A percentile compares a stretch with the other conserved stretches of the same genome.
phyloP scores from a whole-genome alignment of 805 yeast genomes.

The Saccharomycopsis synnaedendra region DNA sequence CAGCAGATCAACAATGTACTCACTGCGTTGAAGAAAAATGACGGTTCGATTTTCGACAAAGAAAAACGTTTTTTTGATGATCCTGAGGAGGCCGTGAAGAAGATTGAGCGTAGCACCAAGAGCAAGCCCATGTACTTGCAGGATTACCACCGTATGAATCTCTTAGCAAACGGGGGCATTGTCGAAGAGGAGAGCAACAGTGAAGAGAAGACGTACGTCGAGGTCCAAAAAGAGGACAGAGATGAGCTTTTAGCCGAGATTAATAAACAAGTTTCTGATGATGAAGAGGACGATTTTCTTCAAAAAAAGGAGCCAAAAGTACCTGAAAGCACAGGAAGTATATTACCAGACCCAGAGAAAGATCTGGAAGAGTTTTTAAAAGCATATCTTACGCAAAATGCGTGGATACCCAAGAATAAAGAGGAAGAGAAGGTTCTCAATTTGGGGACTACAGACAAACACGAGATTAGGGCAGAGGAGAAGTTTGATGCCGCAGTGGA shows the following conservation, averaged over 20 bases:
- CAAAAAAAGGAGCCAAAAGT: conserved; percentile 40
- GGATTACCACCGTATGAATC: conserved; percentile 81
- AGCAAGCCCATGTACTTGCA: conserved; percentile 67
- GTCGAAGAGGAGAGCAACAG: conserved; percentile 43
- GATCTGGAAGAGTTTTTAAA: conserved; percentile 62
- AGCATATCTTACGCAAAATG: conserved; percentile 63
- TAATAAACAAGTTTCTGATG: conserved; percentile 40
- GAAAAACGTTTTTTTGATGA: conserved; percentile 64
- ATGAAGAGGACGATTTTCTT: conserved; percentile 33
- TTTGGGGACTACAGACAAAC: conserved; percentile 22
- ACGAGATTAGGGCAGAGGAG: conserved; percentile 58
- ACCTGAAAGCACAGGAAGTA: conserved; percentile 20
- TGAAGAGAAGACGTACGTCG: conserved; percentile 47
- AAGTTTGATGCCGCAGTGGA: conserved; percentile 91
- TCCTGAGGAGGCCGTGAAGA: conserved; percentile 30
- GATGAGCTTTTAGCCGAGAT: conserved; percentile 66
- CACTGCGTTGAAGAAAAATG: conserved; percentile 55
- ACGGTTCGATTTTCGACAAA: conserved; percentile 56
- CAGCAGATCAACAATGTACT: conserved; percentile 65
- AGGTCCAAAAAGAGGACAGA: conserved; percentile 68
- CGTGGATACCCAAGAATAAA: conserved; percentile 76
- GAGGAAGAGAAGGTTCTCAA: conserved; percentile 42
- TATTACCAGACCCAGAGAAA: conserved; percentile 54
- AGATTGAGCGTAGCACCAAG: conserved; percentile 17
- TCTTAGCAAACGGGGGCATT: conserved; percentile 54